phyloP scores from a whole-genome alignment of 306 rosid species.

The Medicago truncatula region MtrunA17r5.0-ANR NC_053049.1:38375501-38376000 shows the following conservation, averaged over 20 bases:
- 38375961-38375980: constrained; percentile 27
- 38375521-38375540: constrained; percentile 34
- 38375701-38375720: constrained; percentile 47
- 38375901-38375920: constrained; percentile 19
- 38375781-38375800: constrained; percentile 48
- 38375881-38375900: constrained; percentile 31
- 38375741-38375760: background rate
- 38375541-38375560: constrained; percentile 26
- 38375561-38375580: constrained; percentile 7
- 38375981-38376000: background rate
- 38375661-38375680: constrained; percentile 2
- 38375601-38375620: constrained; percentile 53
- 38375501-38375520: constrained; percentile 20
- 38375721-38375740: constrained; percentile 34
- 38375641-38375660: constrained; percentile 38
- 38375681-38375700: constrained; percentile 56
- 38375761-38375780: constrained; percentile 11
- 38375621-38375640: constrained; percentile 45
- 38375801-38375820: constrained; percentile 43
- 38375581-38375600: background rate
- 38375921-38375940: constrained; percentile 23
- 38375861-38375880: constrained; percentile 43
- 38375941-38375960: constrained; percentile 18
- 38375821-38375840: constrained; percentile 48
- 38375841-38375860: constrained; percentile 4